These are phyloP conservation scores for Dimargaris cristalligena DNA, from an alignment of 192 early-diverging fungal genomes.

Conservation along the genomic window DNA sequence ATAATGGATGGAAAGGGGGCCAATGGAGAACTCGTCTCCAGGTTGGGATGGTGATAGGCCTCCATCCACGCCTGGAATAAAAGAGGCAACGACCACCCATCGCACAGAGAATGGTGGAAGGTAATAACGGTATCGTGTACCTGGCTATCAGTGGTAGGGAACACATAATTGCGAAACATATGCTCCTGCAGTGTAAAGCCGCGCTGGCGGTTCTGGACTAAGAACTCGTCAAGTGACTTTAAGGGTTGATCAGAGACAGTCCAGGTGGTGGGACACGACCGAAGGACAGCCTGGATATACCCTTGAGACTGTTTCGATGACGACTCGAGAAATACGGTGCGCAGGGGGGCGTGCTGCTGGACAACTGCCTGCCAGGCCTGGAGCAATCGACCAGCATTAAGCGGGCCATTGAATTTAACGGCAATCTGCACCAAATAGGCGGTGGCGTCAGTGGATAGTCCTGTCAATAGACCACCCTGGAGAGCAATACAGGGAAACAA, in stretches of 20 bases:
- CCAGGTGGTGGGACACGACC: background rate
- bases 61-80: background rate
- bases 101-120: constrained; percentile 1
- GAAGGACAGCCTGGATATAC: constrained; percentile 2
- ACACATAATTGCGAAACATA: background rate
- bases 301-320: background rate
- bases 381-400: background rate
- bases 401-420: background rate
- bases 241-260: background rate
- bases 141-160: background rate
- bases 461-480: background rate
- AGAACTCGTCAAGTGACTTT: background rate
- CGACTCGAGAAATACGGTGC: constrained; percentile 5
- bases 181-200: background rate
- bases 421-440: constrained; percentile 3
- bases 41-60: too few relatives aligned
- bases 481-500: background rate
- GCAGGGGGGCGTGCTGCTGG: background rate
- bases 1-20: background rate
- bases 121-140: background rate
- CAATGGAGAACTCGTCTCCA: background rate
- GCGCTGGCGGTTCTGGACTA: too few relatives aligned
- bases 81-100: constrained; percentile 3
- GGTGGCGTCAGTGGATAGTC: background rate
- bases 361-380: background rate